phyloP scores from a whole-genome alignment of 2,329 filamentous ascomycete species.

The Beauveria asiatica region DNA sequence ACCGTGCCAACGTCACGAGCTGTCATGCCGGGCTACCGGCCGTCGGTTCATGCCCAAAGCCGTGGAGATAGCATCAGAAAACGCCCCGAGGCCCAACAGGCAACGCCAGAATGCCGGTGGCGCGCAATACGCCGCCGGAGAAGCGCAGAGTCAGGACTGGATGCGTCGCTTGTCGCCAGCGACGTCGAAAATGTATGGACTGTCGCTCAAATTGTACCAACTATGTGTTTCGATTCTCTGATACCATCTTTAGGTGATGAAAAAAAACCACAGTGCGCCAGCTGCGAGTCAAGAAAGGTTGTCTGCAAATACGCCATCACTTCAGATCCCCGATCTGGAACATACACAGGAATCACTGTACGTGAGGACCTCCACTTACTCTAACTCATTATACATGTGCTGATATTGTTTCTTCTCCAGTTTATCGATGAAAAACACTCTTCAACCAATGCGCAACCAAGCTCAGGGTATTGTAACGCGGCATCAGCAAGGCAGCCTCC shows the following conservation, averaged over 20 bases:
- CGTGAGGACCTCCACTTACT: not conserved
- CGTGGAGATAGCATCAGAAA: too few relatives aligned
- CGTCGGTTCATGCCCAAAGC: too few relatives aligned
- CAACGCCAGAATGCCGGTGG: conserved; percentile 12
- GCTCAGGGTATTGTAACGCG: not conserved
- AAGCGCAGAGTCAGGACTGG: conserved; percentile 17
- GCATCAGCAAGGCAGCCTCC: not conserved
- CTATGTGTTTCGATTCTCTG: too few relatives aligned
- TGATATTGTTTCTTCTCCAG: not conserved
- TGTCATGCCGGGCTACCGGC: not conserved
- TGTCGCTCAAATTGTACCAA: too few relatives aligned
- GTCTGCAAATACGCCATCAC: conserved; percentile 12
- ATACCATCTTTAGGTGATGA: conserved; percentile 13
- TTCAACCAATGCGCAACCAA: not conserved
- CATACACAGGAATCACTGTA: conserved; percentile 13
- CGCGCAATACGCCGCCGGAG: conserved; percentile 13
- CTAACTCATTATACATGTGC: not conserved
- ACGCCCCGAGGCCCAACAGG: too few relatives aligned
- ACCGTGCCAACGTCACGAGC: not conserved
- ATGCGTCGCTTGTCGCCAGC: conserved; percentile 15
- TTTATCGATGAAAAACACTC: not conserved
- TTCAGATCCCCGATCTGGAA: not conserved
- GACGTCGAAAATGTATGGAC: conserved; percentile 15
- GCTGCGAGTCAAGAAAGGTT: conserved; percentile 12
- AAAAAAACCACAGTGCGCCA: conserved; percentile 14